Percentiles rank a stretch among this genome's conserved stretches.
These are phyloP conservation scores for Stachybotrys chartarum DNA, from an alignment of 2,329 filamentous ascomycete species.

Conservation along the genomic window DNA sequence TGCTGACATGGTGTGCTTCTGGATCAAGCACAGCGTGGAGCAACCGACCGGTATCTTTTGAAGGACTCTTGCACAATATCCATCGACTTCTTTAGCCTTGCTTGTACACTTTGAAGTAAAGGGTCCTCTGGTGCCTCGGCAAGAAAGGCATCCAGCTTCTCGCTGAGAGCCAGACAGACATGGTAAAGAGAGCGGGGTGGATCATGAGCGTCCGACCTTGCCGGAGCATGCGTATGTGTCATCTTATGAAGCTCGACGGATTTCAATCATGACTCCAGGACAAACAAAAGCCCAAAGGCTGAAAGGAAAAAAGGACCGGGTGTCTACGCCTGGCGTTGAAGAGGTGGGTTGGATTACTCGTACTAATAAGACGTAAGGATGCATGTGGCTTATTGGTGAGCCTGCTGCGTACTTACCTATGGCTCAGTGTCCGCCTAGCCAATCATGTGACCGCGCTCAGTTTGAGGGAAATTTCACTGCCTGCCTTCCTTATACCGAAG, in stretches of 20 bases:
- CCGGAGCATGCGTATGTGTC: neutral
- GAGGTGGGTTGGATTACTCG: neutral
- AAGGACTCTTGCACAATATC: constrained; percentile 70
- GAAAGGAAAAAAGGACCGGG: neutral
- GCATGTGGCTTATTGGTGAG: too few species aligned
- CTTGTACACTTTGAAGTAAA: constrained; percentile 58
- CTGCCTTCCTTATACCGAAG: too few species aligned
- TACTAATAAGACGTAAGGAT: neutral
- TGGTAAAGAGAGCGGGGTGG: constrained; percentile 9
- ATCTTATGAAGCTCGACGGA: neutral
- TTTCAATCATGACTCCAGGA: neutral
- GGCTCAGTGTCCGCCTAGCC: neutral
- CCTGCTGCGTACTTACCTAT: too few species aligned
- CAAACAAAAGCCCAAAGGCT: neutral
- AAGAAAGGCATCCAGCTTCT: constrained; percentile 60
- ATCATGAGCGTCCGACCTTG: neutral
- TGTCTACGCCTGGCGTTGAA: neutral
- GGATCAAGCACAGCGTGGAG: constrained; percentile 1
- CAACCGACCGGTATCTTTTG: constrained; percentile 61
- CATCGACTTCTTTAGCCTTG: constrained; percentile 66
- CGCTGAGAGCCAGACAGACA: constrained; percentile 46
- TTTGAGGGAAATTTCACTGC: neutral
- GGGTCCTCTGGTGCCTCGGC: constrained; percentile 47
- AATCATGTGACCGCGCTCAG: neutral
- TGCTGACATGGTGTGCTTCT: neutral